Percentiles rank a stretch among this genome's conserved stretches.
These are phyloP conservation scores for Myriosclerotinia scirpicola DNA, from an alignment of 2,329 filamentous ascomycete genomes.

Conservation along the genomic window DNA sequence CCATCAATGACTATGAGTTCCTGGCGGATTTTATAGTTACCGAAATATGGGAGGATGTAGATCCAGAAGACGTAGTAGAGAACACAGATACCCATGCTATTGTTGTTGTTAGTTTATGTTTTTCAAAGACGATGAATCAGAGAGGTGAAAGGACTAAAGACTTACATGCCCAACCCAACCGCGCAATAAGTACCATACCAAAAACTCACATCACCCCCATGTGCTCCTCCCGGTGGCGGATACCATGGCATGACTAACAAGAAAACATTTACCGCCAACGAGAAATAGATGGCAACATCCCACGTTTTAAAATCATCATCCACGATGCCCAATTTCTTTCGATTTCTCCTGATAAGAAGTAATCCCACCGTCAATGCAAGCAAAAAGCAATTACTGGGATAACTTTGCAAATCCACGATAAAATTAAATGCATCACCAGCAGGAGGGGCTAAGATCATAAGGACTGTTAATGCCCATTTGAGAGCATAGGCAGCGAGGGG, in stretches of 20 bases:
- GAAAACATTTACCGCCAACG: constrained; percentile 58
- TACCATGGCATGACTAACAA: constrained; percentile 71
- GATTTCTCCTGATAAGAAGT: constrained; percentile 55
- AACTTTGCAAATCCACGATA: constrained; percentile 57
- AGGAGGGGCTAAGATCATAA: constrained; percentile 61
- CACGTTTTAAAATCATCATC: constrained; percentile 51
- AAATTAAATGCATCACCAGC: constrained; percentile 66
- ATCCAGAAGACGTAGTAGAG: constrained; percentile 62
- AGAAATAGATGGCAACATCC: constrained; percentile 58
- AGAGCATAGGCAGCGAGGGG: constrained; percentile 58
- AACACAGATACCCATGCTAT: constrained; percentile 52
- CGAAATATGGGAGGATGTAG: constrained; percentile 52
- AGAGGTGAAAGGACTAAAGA: constrained; percentile 32
- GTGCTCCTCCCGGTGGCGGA: constrained; percentile 59
- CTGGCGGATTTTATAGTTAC: constrained; percentile 56
- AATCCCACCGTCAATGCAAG: constrained; percentile 58
- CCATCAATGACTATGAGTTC: constrained; percentile 54
- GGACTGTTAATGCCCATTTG: constrained; percentile 56
- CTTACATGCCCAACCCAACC: constrained; percentile 63
- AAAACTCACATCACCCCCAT: constrained; percentile 67
- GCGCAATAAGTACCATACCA: constrained; percentile 72
- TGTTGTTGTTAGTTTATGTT: not conserved
- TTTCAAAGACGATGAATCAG: not conserved
- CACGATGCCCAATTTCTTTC: constrained; percentile 51
- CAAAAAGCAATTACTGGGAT: constrained; percentile 59